Evolutionary conservation across 163 green algal genomes (phyloP).

Genomic region (Dunaliella salina): DNA sequence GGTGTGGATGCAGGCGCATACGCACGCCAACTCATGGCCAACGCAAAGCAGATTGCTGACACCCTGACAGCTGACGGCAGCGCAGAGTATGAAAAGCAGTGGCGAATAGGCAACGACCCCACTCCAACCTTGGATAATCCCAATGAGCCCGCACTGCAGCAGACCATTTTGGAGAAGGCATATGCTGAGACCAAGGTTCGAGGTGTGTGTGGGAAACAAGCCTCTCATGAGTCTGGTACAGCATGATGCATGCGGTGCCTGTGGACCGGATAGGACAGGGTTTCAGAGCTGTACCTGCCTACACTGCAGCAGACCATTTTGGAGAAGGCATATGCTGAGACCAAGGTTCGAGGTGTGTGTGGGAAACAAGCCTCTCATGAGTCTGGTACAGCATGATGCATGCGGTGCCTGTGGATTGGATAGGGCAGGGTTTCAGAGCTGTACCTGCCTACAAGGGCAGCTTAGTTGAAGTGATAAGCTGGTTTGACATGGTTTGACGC

Average conservation of each 20-base stretch:
- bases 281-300: too few relatives aligned
- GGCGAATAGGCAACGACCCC: background rate
- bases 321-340: conserved; percentile 37
- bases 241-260: too few relatives aligned
- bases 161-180: conserved; percentile 39
- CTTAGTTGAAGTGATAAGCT: too few relatives aligned
- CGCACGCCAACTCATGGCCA: conserved; percentile 55
- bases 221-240: too few relatives aligned
- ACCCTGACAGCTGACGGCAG: conserved; percentile 41
- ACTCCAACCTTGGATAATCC: background rate
- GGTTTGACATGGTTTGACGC: too few relatives aligned
- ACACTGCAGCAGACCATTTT: conserved; percentile 31
- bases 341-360: conserved; percentile 46
- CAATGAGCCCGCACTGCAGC: conserved; percentile 10
- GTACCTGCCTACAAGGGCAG: too few relatives aligned
- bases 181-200: conserved; percentile 37
- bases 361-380: too few relatives aligned
- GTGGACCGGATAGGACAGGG: too few relatives aligned
- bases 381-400: too few relatives aligned
- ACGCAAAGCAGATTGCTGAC: conserved; percentile 47
- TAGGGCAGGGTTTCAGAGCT: too few relatives aligned
- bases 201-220: conserved; percentile 53
- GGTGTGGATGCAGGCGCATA: conserved; percentile 75
- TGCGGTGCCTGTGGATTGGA: too few relatives aligned
- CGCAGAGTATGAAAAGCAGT: conserved; percentile 11